phyloP scores from a whole-genome alignment of 176 grass and related monocot species.

The Aegilops longissima region DNA sequence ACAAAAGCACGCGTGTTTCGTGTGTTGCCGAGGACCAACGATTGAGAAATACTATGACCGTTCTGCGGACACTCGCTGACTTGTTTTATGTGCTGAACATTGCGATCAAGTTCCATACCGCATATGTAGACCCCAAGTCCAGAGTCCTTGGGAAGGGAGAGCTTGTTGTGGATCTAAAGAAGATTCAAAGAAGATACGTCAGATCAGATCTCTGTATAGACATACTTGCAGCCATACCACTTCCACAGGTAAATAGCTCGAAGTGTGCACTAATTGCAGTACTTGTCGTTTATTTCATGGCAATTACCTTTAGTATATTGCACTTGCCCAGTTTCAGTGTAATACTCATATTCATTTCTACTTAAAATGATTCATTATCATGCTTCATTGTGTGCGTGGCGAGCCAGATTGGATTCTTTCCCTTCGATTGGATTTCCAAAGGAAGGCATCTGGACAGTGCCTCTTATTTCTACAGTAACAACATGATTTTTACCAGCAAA shows the following conservation, averaged over 20 bases:
- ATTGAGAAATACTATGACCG: constrained; percentile 48
- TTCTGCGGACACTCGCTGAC: constrained; percentile 60
- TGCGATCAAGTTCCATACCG: constrained; percentile 68
- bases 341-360: neutral
- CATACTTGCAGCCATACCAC: constrained; percentile 60
- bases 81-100: constrained; percentile 83
- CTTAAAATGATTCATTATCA: neutral
- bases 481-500: neutral
- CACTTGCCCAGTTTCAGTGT: neutral
- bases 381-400: neutral
- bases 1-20: no score
- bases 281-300: neutral
- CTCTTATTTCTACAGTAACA: neutral
- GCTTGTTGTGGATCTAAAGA: constrained; percentile 60
- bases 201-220: constrained; percentile 69
- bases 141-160: constrained; percentile 80
- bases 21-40: constrained; percentile 45
- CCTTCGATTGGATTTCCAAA: neutral
- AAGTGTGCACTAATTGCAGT: neutral
- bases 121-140: constrained; percentile 76
- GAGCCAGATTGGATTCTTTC: neutral
- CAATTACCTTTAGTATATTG: neutral
- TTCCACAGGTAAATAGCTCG: constrained; percentile 63
- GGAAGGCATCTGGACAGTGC: neutral
- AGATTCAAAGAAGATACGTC: constrained; percentile 62